These are phyloP conservation scores for Kodamaea neixiangensis DNA, from an alignment of 805 yeast species.

Conservation along the genomic window DNA sequence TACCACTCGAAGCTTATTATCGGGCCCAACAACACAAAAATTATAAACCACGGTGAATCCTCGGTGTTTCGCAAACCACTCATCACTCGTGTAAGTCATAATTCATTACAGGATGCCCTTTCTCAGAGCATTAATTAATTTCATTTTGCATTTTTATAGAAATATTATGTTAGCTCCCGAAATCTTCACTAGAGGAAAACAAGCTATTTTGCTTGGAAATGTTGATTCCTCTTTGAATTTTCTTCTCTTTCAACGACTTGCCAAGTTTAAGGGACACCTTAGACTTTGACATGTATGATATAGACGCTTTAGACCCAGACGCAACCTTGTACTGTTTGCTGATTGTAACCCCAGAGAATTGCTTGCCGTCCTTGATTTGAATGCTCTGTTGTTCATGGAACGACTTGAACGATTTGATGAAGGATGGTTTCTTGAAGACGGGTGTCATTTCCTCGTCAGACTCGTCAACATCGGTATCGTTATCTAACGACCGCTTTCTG, in stretches of 20 bases:
- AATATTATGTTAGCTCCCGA: conserved; percentile 16
- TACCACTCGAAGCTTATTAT: conserved; percentile 43
- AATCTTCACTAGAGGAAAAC: conserved; percentile 19
- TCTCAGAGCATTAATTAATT: conserved; percentile 13
- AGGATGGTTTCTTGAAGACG: conserved; percentile 45
- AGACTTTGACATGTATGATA: conserved; percentile 51
- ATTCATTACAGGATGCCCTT: conserved; percentile 51
- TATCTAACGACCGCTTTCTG: conserved; percentile 17
- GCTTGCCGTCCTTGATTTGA: conserved; percentile 41
- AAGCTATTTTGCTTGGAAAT: conserved; percentile 22
- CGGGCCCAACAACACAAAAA: conserved; percentile 43
- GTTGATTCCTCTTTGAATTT: conserved; percentile 27
- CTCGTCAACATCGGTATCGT: conserved; percentile 20
- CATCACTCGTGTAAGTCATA: conserved; percentile 45
- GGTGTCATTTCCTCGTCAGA: conserved; percentile 39
- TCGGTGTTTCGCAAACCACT: conserved; percentile 37
- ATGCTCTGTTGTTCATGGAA: conserved; percentile 37
- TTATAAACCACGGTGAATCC: conserved; percentile 46
- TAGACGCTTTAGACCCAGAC: conserved; percentile 57
- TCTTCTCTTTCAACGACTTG: conserved; percentile 28
- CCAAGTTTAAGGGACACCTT: conserved; percentile 24
- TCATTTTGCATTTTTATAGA: not conserved
- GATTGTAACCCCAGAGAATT: conserved; percentile 51
- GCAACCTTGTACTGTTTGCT: conserved; percentile 56
- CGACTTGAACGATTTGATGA: conserved; percentile 49